Evolutionary conservation across 2,329 filamentous ascomycete genomes (phyloP).

Genomic region (Trichoderma hamatum): DNA sequence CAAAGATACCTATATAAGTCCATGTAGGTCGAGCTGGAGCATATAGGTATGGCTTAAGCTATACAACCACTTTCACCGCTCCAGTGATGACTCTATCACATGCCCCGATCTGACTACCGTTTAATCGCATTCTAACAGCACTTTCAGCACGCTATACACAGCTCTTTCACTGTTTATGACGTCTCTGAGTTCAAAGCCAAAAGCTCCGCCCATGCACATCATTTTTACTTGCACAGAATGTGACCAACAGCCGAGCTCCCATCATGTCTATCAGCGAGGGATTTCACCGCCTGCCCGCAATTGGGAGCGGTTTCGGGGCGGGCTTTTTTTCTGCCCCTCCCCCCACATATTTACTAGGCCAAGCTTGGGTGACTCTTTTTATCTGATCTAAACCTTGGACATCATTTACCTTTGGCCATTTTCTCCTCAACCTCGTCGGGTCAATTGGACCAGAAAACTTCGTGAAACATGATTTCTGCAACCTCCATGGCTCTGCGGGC

Average conservation of each 20-base stretch:
- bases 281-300: constrained; percentile 24
- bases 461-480: constrained; percentile 48
- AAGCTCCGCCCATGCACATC: background rate
- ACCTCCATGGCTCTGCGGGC: constrained; percentile 48
- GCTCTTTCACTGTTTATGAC: background rate
- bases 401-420: background rate
- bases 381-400: constrained; percentile 6
- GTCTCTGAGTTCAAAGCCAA: background rate
- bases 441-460: constrained; percentile 33
- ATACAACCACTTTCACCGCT: background rate
- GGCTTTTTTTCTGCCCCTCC: constrained; percentile 31
- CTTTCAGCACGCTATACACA: background rate
- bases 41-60: background rate
- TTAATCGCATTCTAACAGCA: background rate
- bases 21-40: background rate
- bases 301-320: constrained; percentile 27
- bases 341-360: constrained; percentile 19
- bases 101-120: background rate
- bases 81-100: background rate
- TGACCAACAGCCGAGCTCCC: background rate
- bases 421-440: constrained; percentile 1
- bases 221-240: background rate
- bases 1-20: background rate
- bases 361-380: constrained; percentile 11
- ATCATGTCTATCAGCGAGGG: background rate